phyloP scores from a whole-genome alignment of 495 filamentous ascomycete genomes.

The Penicillium nucicola region DNA sequence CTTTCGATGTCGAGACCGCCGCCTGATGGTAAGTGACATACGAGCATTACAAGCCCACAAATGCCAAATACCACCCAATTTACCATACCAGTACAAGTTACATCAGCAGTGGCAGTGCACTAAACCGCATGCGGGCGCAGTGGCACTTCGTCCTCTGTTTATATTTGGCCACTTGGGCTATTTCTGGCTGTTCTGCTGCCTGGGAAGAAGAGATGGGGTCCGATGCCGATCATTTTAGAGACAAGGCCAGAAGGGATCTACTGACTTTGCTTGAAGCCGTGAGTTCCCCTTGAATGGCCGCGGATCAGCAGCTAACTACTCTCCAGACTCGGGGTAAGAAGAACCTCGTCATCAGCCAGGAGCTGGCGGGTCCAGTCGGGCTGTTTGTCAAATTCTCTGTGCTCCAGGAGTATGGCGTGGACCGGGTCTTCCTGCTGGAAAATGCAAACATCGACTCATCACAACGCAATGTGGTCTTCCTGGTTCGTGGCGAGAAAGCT shows the following conservation, averaged over 20 bases:
- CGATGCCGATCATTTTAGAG: constrained; percentile 75
- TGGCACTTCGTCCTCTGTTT: constrained; percentile 8
- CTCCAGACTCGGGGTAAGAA: constrained; percentile 93
- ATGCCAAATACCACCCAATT: too few relatives aligned
- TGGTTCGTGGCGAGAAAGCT: constrained; percentile 83
- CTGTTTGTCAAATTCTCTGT: constrained; percentile 91
- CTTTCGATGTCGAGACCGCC: constrained; percentile 4
- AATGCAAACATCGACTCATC: constrained; percentile 90
- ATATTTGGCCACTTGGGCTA: constrained; percentile 17
- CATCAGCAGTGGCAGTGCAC: constrained; percentile 12
- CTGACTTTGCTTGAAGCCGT: constrained; percentile 86
- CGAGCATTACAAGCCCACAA: neutral
- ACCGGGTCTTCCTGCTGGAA: constrained; percentile 92
- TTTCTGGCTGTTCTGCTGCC: constrained; percentile 12
- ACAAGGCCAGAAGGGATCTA: constrained; percentile 81
- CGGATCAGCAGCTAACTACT: constrained; percentile 23
- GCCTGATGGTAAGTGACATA: constrained; percentile 5
- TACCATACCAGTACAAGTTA: constrained; percentile 5
- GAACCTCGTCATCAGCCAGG: constrained; percentile 90
- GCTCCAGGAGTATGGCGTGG: constrained; percentile 90
- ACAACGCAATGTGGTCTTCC: constrained; percentile 93
- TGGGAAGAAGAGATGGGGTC: constrained; percentile 54
- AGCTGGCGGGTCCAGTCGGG: constrained; percentile 83
- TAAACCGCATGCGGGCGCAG: constrained; percentile 8
- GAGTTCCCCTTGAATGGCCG: constrained; percentile 49